phyloP scores from a whole-genome alignment of 2,329 filamentous ascomycete species.

The Proliferodiscus dingleyae region DNA sequence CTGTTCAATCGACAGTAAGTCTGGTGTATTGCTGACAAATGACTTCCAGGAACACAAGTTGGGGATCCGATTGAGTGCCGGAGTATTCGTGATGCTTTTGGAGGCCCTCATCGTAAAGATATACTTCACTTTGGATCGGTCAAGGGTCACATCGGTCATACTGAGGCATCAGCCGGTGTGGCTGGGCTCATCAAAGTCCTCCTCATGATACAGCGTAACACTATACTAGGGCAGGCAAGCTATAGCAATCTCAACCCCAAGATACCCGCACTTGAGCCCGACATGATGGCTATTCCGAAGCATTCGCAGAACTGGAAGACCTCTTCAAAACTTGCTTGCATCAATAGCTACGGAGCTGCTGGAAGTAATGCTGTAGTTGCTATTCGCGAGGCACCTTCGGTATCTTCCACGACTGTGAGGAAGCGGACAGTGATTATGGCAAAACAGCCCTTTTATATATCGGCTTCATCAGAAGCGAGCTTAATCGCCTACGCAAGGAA shows the following conservation, averaged over 20 bases:
- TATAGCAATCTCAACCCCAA: slow-evolving; percentile 33
- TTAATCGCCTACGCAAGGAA: background rate
- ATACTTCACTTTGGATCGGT: slow-evolving; percentile 18
- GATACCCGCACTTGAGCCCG: slow-evolving; percentile 3
- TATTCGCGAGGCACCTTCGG: slow-evolving; percentile 4
- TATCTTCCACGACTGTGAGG: background rate
- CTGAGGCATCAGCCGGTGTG: slow-evolving; percentile 41
- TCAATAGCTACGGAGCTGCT: slow-evolving; percentile 25
- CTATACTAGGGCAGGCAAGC: slow-evolving; percentile 23
- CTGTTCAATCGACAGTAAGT: slow-evolving; percentile 23
- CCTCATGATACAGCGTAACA: slow-evolving; percentile 29
- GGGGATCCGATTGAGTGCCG: slow-evolving; percentile 23
- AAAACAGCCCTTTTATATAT: background rate
- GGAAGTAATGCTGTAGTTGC: slow-evolving; percentile 21
- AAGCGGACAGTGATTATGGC: slow-evolving; percentile 1
- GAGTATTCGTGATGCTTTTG: slow-evolving; percentile 11
- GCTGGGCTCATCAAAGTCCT: slow-evolving; percentile 40
- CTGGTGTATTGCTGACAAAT: background rate
- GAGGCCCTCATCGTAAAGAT: background rate
- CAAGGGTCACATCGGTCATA: slow-evolving; percentile 41
- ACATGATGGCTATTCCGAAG: slow-evolving; percentile 10
- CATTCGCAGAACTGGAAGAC: slow-evolving; percentile 8
- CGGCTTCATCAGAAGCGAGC: background rate
- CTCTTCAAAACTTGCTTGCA: slow-evolving; percentile 7
- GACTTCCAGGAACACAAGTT: slow-evolving; percentile 20